Conservation (phyloP, 2,329 filamentous ascomycete genomes). For the Stagonosporopsis cucurbitacearum region DNA sequence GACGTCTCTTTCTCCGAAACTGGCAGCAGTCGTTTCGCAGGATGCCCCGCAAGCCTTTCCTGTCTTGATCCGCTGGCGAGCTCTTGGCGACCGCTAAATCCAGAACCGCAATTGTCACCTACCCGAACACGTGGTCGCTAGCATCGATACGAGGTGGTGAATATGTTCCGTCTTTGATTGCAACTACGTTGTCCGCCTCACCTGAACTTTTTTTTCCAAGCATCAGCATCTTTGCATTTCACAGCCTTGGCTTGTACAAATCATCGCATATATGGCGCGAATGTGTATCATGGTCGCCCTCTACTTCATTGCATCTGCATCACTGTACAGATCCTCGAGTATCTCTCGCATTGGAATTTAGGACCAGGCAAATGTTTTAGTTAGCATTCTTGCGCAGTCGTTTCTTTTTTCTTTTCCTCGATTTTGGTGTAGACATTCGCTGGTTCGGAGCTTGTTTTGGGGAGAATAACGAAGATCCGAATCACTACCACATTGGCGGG, state of each 20-base stretch:
- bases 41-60: slow-evolving; percentile 30
- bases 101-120: neutral
- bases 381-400: slow-evolving; percentile 11
- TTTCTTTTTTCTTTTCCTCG: neutral
- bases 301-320: slow-evolving; percentile 27
- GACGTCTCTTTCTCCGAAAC: slow-evolving; percentile 29
- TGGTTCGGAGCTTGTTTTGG: slow-evolving; percentile 13
- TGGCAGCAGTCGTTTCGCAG: slow-evolving; percentile 15
- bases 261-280: slow-evolving; percentile 29
- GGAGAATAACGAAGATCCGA: slow-evolving; percentile 14
- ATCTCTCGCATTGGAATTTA: slow-evolving; percentile 15
- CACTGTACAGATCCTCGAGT: slow-evolving; percentile 28
- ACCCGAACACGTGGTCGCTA: neutral
- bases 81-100: slow-evolving; percentile 28
- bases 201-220: slow-evolving; percentile 12
- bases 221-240: slow-evolving; percentile 19
- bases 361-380: slow-evolving; percentile 7
- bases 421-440: slow-evolving; percentile 5
- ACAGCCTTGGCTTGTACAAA: slow-evolving; percentile 13
- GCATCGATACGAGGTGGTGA: neutral
- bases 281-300: slow-evolving; percentile 35
- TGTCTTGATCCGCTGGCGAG: slow-evolving; percentile 26
- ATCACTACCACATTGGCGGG: slow-evolving; percentile 15
- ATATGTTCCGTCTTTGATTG: neutral
- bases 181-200: neutral